Conservation (phyloP, 768 basidiomycete species). For the Termitomyces titanicus region DNA sequence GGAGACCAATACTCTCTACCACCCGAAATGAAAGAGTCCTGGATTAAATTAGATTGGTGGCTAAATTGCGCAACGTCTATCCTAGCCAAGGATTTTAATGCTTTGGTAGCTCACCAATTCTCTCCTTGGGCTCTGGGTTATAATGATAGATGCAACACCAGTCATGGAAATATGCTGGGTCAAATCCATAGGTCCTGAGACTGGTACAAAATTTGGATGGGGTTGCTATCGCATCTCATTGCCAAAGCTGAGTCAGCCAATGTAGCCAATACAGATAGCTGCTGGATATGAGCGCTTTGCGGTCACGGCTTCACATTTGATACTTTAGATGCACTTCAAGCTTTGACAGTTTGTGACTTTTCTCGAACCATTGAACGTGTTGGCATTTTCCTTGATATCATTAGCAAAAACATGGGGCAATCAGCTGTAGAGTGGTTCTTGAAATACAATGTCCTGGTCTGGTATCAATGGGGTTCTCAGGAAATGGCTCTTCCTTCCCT, state of each 20-base stretch:
- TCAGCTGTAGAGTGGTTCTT: background rate
- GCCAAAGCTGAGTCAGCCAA: background rate
- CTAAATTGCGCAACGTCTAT: background rate
- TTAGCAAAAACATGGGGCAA: background rate
- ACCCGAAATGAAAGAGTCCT: background rate
- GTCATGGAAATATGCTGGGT: background rate
- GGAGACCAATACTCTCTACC: background rate
- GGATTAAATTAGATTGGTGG: conserved; percentile 1
- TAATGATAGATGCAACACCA: background rate
- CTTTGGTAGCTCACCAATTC: background rate
- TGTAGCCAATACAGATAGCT: rapidly evolving
- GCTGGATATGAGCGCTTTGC: background rate
- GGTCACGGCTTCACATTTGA: background rate
- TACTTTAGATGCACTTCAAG: background rate
- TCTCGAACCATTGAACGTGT: background rate
- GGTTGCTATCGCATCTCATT: conserved; percentile 8
- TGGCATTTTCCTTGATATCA: conserved; percentile 4
- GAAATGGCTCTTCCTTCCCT: background rate
- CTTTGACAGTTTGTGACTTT: conserved; percentile 1
- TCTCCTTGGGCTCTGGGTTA: conserved; percentile 1
- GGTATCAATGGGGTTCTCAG: conserved; percentile 6
- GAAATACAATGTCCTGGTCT: conserved; percentile 1
- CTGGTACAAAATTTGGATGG: conserved; percentile 11
- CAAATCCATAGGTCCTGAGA: background rate
- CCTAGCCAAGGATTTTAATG: background rate